Evolutionary conservation across 805 yeast species (phyloP).

Genomic region (Kluyveromyces aestuarii): DNA sequence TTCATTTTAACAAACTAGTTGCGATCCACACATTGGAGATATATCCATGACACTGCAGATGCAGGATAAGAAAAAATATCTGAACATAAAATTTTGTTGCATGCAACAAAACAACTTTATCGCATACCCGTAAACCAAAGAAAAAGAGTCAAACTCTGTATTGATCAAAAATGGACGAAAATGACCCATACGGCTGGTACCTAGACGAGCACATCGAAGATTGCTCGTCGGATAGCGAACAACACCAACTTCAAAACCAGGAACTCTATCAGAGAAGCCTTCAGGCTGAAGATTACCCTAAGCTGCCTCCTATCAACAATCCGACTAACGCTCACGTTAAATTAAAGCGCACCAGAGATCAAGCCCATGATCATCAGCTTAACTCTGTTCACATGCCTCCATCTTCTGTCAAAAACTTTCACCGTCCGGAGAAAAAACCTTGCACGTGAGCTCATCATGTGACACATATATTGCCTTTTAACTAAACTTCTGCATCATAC

Average conservation of each 20-base stretch:
- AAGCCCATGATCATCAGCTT: neutral
- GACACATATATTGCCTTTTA: too few species aligned
- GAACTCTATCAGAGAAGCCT: slow-evolving; percentile 5
- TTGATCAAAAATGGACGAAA: neutral
- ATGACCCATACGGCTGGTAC: slow-evolving; percentile 9
- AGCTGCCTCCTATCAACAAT: slow-evolving; percentile 3
- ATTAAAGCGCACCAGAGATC: neutral
- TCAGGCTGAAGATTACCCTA: slow-evolving; percentile 3
- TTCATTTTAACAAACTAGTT: too few species aligned
- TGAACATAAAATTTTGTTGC: too few species aligned
- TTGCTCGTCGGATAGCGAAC: neutral
- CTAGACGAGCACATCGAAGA: slow-evolving; percentile 1
- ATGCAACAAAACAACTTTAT: neutral
- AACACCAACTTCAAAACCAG: neutral
- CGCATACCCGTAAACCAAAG: neutral
- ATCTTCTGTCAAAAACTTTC: neutral
- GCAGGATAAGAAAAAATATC: too few species aligned
- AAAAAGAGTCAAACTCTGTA: neutral
- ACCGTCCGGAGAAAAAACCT: neutral
- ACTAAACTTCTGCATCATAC: too few species aligned
- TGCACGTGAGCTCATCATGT: neutral
- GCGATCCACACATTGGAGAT: too few species aligned
- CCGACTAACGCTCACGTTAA: neutral
- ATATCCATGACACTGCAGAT: too few species aligned
- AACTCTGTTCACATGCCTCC: neutral